Base-by-base conservation (phyloP, 2,329 filamentous ascomycete species). In the Penicillium sp. region DNA sequence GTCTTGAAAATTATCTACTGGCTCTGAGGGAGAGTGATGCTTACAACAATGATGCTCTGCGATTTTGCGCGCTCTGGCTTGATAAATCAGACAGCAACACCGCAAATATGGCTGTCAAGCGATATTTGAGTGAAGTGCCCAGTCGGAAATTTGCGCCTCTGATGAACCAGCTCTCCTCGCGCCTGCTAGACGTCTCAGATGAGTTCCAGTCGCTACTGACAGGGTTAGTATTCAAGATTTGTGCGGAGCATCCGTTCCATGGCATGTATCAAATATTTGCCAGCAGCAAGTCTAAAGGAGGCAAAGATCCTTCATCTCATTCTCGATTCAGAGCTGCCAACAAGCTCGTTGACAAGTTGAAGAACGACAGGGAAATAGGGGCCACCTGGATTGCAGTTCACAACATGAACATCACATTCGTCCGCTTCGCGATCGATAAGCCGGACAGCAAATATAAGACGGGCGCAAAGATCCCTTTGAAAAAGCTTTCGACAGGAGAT, bases 211-310 rank as follows among this genome's bases (percentile, higher is more conserved):
- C 78, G 38, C 79, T 93, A 1, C 77, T 99, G 2, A 83, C 85
- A 47, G 78, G 79, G 2, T 76, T 99, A 16, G 85, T 97, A 4
- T 84, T 85, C 65, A 86, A 85, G 8, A 96, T 99, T 50, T 97
- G 93, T 66, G 79, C 83, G 10, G 91, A 99, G 52, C 94, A 99
- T 72, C 95, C 94, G 0, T 96, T 92, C 70, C 95, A 99, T 68
- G 91, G 91, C 45, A 93, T 97, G 85, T 95, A 99, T 69, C 92
- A 97, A 63, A 90, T 99, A 39, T 96, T 93, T 78, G 89, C 92
- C 2, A 86, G 88, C 21, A 85, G 84, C 42, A 88, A 86, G 63
- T 85, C 82, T 46, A 85, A 86, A 62, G 79, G 71, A 47, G 74
- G 79, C 47, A 86, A 88, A 61, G 93, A 96, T 60, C 84, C 88